Base-by-base conservation (phyloP, 306 rosid species). In the Lablab purpureus region DNA sequence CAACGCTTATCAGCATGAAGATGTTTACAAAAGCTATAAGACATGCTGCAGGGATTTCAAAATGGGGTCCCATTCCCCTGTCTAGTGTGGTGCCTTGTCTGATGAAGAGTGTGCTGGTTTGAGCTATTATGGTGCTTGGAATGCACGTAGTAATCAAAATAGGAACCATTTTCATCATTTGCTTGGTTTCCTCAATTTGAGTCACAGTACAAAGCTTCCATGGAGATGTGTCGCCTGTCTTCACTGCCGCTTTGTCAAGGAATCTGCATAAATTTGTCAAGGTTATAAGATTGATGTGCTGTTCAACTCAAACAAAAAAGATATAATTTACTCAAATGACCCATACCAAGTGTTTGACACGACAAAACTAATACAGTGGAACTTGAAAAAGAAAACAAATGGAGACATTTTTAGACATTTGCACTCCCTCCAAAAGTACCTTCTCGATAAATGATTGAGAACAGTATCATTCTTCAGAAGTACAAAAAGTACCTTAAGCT, bases 171-270 rank as follows among this genome's bases (percentile, higher is more conserved):
- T 90, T 91, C 19, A 72, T 47, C 89, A 91, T 94, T 87, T 91
- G 94, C 87, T 91, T 94, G 10, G 96, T 90, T 90, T 94, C 96
- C 79, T 94, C 96, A 4, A 90, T 91, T 87, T 91, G 97, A 18
- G 91, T 94, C 67, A 89, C 94, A 1, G 96, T 58, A 67, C 91
- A 87, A 55, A 83, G 91, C 76, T 52, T 85, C 96, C 94, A 89
- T 36, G 87, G 87, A 51, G 87, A 81, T 37, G 85, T 76, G 68
- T 81, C 15, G 5, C 66, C 82, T 0, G 60, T 90, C 74, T 67
- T 82, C 14, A 83, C 87, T 0, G 94, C 93, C 2, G 94, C 94
- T 84, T 90, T 92, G 87, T 89, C 93, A 14, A 89, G 91, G 78
- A 91, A 91, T 66, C 98, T 90, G 86, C 81, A 64, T 6, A 34